Base-by-base conservation (phyloP, 2,329 filamentous ascomycete species). In the Colletotrichum acutatum region DNA sequence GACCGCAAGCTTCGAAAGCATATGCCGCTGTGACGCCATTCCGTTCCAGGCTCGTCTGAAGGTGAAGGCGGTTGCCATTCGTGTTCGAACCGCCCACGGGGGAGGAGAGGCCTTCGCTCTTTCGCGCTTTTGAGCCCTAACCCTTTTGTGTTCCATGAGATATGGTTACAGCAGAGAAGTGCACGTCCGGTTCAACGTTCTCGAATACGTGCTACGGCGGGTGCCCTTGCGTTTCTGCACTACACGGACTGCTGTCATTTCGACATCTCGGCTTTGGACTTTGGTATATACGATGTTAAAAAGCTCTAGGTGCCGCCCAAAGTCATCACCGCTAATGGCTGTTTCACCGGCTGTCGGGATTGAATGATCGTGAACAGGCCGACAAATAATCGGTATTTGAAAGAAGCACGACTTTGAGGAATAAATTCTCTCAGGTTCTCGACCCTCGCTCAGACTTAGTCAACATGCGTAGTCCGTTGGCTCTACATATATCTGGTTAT, bases 21-120 rank as follows among this genome's bases (percentile, higher is more conserved):
- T 60, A 58, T 59, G 16, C 16, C 59, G 53, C 42, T 63, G 66
- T 69, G 69, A 72, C 53, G 32, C 66, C 14, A 30, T 69, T 24
- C n/a, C 42, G 69, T 72, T 64, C 66, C 69, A 69, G 59, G 32
- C 53, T 69, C 65, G 54, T 72, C 66, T 46, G 37, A 72, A 69
- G 14, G 26, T 26, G 6, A 46, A 32, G 24, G 9, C 4, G 53
- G 49, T 34, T 22, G 19, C 16, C 42, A n/a, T 32, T 57, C 11
- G 19, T 61, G 54, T 71, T n/a, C 26, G 24, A 24, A 46, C 49
- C 24, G 19, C 42, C 19, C 8, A 7, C 19, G 42, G 6, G 42
- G 22, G 1, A 37, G 22, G 9, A 34, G 22, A 26, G 22, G 19
- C 26, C 24, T 26, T 62, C 32, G 28, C 66, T 24, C 19, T 49